phyloP scores from a whole-genome alignment of 192 early-diverging fungal species.

The Backusella australiensis region DNA sequence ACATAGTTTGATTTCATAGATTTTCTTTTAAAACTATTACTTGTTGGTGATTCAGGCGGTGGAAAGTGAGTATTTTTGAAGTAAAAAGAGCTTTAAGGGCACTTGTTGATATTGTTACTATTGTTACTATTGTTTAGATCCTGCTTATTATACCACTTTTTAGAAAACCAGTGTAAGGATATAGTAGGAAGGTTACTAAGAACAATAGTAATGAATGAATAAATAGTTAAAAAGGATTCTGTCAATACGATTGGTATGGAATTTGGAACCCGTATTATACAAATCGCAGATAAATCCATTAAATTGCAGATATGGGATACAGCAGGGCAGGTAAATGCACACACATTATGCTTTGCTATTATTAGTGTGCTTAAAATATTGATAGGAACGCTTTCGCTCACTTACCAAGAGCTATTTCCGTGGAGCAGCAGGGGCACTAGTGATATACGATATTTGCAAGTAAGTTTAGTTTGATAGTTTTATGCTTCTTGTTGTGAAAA shows the following conservation, averaged over 20 bases:
- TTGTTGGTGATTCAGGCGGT: constrained; percentile 59
- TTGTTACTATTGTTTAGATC: constrained; percentile 36
- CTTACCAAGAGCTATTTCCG: constrained; percentile 81
- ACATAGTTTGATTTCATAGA: constrained; percentile 40
- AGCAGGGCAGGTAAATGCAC: constrained; percentile 56
- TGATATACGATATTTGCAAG: constrained; percentile 82
- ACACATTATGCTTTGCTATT: not conserved
- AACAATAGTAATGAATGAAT: not conserved
- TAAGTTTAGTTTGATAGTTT: constrained; percentile 26
- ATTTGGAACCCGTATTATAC: constrained; percentile 72
- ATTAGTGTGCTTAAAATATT: not conserved
- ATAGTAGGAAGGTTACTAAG: not conserved
- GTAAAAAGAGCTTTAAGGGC: not conserved
- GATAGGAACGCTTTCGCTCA: constrained; percentile 56
- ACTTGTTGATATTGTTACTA: constrained; percentile 1
- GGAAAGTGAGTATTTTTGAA: constrained; percentile 46
- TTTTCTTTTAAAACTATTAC: constrained; percentile 43
- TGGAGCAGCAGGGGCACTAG: constrained; percentile 73
- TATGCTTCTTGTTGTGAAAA: not conserved
- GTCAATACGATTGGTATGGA: constrained; percentile 81
- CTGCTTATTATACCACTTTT: constrained; percentile 57
- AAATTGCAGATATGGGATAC: constrained; percentile 79
- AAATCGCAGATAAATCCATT: constrained; percentile 61
- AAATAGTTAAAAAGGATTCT: constrained; percentile 53
- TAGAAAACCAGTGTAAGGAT: constrained; percentile 53